A percentile compares a stretch with the other conserved stretches of the same genome.
phyloP scores from a whole-genome alignment of 2,329 filamentous ascomycete genomes.

The Diaporthe vaccinii region DNA sequence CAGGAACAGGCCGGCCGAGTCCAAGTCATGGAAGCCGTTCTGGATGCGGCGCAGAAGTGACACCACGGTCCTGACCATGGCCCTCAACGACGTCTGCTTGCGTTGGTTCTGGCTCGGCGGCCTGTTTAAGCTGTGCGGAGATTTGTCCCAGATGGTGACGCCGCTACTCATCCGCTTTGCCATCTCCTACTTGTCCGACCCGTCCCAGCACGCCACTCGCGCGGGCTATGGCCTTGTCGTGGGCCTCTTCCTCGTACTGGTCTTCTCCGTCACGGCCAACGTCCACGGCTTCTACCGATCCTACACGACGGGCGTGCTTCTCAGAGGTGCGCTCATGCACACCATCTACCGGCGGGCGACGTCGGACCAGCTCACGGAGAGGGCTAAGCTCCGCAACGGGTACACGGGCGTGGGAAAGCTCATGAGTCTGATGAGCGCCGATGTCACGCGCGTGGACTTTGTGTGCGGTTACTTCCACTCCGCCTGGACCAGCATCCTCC shows the following conservation, averaged over 20 bases:
- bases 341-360: constrained; percentile 45
- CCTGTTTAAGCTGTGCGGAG: constrained; percentile 46
- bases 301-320: constrained; percentile 43
- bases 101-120: constrained; percentile 49
- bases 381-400: constrained; percentile 42
- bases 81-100: constrained; percentile 50
- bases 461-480: constrained; percentile 51
- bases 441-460: constrained; percentile 50
- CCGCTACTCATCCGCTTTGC: constrained; percentile 47
- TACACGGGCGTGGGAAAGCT: constrained; percentile 47
- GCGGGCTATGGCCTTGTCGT: constrained; percentile 46
- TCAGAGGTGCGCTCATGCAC: constrained; percentile 44
- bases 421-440: constrained; percentile 51
- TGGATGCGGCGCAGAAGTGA: constrained; percentile 47
- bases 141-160: constrained; percentile 46
- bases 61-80: constrained; percentile 46
- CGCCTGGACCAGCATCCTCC: constrained; percentile 50
- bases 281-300: constrained; percentile 48
- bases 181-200: constrained; percentile 44
- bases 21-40: constrained; percentile 43
- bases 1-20: constrained; percentile 30
- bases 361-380: constrained; percentile 41
- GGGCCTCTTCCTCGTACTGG: constrained; percentile 46
- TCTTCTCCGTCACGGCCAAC: constrained; percentile 46
- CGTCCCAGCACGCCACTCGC: constrained; percentile 43